Evolutionary conservation across 2,329 filamentous ascomycete genomes (phyloP).

Genomic region (Passalora sequoiae): DNA sequence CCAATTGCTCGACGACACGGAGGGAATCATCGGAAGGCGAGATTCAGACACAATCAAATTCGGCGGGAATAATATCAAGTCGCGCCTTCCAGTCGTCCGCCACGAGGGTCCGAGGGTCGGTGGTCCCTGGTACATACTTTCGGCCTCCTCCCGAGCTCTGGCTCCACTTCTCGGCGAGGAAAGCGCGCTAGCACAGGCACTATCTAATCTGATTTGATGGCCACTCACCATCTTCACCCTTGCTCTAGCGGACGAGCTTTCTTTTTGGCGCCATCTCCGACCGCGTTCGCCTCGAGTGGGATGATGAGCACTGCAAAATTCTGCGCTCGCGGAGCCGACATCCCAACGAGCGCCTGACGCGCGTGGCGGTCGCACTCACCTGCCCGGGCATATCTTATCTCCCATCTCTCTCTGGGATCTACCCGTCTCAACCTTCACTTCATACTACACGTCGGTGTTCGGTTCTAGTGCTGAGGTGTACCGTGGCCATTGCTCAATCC

Average conservation of each 20-base stretch:
- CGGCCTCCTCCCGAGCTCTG: too few relatives aligned
- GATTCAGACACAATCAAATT: too few relatives aligned
- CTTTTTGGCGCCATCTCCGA: neutral
- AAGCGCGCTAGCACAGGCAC: neutral
- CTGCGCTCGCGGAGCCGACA: neutral
- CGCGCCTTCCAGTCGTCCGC: too few relatives aligned
- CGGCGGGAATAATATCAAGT: too few relatives aligned
- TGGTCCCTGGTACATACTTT: too few relatives aligned
- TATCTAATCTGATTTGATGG: neutral
- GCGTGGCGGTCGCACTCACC: neutral
- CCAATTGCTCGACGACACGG: too few relatives aligned
- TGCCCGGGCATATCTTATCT: slow-evolving; percentile 11
- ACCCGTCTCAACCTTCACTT: slow-evolving; percentile 2
- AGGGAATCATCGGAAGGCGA: too few relatives aligned
- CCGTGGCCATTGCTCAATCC: neutral
- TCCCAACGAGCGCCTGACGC: neutral
- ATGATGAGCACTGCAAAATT: neutral
- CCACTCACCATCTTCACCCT: neutral
- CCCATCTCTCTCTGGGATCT: slow-evolving; percentile 7
- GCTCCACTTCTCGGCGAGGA: too few relatives aligned
- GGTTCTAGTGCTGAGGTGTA: neutral
- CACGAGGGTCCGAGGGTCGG: too few relatives aligned
- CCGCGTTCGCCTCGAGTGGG: neutral
- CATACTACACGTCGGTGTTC: neutral
- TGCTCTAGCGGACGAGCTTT: neutral